A percentile compares a stretch with the other conserved stretches of the same genome.
These are phyloP conservation scores for Botrytis byssoidea DNA, from an alignment of 2,329 filamentous ascomycete genomes.

Conservation along the genomic window DNA sequence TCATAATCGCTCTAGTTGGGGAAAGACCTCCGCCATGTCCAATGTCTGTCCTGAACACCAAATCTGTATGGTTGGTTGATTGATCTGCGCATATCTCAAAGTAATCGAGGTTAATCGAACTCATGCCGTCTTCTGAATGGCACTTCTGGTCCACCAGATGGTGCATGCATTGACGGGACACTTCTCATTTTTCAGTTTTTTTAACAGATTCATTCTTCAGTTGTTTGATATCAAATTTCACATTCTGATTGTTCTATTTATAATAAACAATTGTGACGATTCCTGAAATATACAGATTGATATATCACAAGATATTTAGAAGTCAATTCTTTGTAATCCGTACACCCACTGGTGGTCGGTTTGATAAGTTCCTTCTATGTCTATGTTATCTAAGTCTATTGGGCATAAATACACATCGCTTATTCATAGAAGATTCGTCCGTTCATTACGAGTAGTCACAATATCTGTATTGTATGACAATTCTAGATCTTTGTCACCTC, in stretches of 20 bases:
- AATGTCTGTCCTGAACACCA: background rate
- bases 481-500: constrained; percentile 20
- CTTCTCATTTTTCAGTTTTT: no score
- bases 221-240: no score
- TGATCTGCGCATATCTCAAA: background rate
- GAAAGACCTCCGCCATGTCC: background rate
- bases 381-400: background rate
- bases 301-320: no score
- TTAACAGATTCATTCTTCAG: no score
- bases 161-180: no score
- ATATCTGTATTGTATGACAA: background rate
- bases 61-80: background rate
- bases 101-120: background rate
- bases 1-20: background rate
- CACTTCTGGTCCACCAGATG: background rate
- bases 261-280: no score
- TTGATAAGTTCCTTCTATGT: background rate
- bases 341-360: background rate
- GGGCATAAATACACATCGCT: background rate
- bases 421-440: background rate
- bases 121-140: background rate
- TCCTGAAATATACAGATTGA: no score
- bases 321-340: no score
- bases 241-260: no score
- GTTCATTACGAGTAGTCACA: background rate